A percentile compares a stretch with the other conserved stretches of the same genome.
Conservation (phyloP, 2,329 filamentous ascomycete genomes). For the Trichoderma simmonsii region DNA sequence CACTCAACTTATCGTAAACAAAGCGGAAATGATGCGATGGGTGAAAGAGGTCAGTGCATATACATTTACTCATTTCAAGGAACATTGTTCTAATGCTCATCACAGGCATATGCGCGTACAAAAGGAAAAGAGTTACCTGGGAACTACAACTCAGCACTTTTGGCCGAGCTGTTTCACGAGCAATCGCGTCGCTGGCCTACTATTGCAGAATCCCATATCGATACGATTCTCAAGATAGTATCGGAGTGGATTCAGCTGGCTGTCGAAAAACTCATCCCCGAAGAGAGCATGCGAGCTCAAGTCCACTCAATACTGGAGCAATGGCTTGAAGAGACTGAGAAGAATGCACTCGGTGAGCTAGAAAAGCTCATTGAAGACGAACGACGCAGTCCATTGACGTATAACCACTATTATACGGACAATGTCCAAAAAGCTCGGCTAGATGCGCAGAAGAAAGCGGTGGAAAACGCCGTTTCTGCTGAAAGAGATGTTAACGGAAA, state of each 20-base stretch:
- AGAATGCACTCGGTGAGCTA: background rate
- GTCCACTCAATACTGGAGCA: background rate
- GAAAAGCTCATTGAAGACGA: background rate
- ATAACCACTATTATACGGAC: constrained; percentile 6
- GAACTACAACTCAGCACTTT: background rate
- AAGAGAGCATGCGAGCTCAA: background rate
- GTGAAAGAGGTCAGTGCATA: background rate
- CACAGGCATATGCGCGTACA: background rate
- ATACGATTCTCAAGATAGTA: background rate
- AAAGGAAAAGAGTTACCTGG: background rate
- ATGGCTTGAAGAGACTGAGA: background rate
- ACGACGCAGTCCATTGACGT: background rate
- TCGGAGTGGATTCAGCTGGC: background rate
- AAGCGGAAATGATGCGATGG: background rate
- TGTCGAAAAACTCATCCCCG: background rate
- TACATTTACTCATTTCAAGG: background rate
- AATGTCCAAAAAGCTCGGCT: background rate
- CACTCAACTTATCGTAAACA: background rate
- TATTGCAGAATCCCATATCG: background rate
- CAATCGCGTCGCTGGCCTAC: background rate
- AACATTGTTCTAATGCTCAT: background rate
- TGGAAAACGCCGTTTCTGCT: background rate
- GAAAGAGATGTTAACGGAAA: background rate
- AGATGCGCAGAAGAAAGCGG: background rate
- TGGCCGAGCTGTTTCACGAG: background rate